Evolutionary conservation across 176 grass and related monocot genomes (phyloP).

Genomic region (Echinochloa phyllopogon): DNA sequence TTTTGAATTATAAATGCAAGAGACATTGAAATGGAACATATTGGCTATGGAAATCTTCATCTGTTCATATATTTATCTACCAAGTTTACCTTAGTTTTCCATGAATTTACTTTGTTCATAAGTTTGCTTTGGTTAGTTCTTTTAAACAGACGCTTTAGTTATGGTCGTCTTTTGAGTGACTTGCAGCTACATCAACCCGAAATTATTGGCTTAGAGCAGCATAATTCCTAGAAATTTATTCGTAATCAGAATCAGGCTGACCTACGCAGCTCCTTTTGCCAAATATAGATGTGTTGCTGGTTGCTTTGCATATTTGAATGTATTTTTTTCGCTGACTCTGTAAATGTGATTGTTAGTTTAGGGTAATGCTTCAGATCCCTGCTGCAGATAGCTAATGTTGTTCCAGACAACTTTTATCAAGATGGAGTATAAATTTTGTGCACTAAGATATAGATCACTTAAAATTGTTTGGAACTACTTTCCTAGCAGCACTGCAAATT

Average conservation of each 20-base stretch:
- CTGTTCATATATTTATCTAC: not conserved
- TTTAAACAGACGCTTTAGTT: not conserved
- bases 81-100: not conserved
- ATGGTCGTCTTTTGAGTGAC: not conserved
- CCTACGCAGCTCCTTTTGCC: not conserved
- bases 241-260: not conserved
- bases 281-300: not conserved
- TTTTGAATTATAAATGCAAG: conserved; percentile 42
- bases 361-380: too few relatives aligned
- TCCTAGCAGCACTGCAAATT: too few relatives aligned
- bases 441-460: too few relatives aligned
- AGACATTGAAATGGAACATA: conserved; percentile 25
- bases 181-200: not conserved
- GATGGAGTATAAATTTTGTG: too few relatives aligned
- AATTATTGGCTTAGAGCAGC: not conserved
- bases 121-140: not conserved
- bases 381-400: too few relatives aligned
- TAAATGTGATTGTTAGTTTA: conserved; percentile 3
- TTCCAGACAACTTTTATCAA: too few relatives aligned
- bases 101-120: not conserved
- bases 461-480: too few relatives aligned
- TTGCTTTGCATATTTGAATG: conserved; percentile 16
- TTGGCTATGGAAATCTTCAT: not conserved
- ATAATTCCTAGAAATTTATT: not conserved
- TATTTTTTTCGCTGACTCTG: conserved; percentile 9